Percentiles rank a stretch among this genome's conserved stretches.
Evolutionary conservation across 345 rosid genomes (phyloP).

Genomic region (Salix viminalis): DNA sequence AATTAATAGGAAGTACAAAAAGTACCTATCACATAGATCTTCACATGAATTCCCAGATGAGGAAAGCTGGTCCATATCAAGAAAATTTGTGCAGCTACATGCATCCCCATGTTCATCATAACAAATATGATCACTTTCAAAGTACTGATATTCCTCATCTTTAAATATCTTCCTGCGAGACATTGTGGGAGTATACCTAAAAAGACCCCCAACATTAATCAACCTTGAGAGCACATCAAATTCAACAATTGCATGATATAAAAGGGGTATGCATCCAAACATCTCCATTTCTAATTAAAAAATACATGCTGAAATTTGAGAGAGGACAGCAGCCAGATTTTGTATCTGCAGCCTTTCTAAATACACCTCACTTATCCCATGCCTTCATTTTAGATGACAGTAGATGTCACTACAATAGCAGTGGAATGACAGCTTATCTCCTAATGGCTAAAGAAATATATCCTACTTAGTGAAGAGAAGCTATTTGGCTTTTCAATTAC

Average conservation of each 20-base stretch:
- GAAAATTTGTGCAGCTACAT: slow-evolving; percentile 59
- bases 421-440: not conserved
- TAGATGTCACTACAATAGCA: not conserved
- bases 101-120: slow-evolving; percentile 46
- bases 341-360: not conserved
- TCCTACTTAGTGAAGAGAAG: not conserved
- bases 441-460: not conserved
- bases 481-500: not conserved
- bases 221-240: not conserved
- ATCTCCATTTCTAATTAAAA: not conserved
- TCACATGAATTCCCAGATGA: slow-evolving; percentile 89
- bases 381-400: not conserved
- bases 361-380: not conserved
- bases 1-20: not conserved
- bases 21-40: slow-evolving; percentile 63
- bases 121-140: slow-evolving; percentile 45
- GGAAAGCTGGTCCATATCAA: slow-evolving; percentile 81
- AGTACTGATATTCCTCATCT: slow-evolving; percentile 39
- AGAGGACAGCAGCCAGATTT: not conserved
- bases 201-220: slow-evolving; percentile 21
- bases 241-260: not conserved
- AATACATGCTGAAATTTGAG: not conserved
- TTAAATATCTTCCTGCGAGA: slow-evolving; percentile 30
- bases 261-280: not conserved
- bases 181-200: slow-evolving; percentile 43